A percentile compares a stretch with the other conserved stretches of the same genome.
These are phyloP conservation scores for Puccinia brachypodii DNA, from an alignment of 1,284 basidiomycete genomes.

Conservation along the genomic window DNA sequence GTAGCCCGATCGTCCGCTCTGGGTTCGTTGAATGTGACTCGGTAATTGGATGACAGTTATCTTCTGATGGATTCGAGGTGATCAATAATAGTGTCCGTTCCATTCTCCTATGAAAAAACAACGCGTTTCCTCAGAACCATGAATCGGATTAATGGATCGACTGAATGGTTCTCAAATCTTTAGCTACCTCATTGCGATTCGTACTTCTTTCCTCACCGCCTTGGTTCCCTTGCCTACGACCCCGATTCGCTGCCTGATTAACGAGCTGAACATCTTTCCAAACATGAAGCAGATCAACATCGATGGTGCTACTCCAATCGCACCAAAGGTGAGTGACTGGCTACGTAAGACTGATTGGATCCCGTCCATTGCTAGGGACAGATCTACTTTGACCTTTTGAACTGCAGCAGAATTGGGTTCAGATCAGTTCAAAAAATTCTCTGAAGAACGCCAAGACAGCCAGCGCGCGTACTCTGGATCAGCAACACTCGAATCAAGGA, in stretches of 20 bases:
- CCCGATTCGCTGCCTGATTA: constrained; percentile 23
- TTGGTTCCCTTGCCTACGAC: constrained; percentile 43
- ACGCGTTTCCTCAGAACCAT: background rate
- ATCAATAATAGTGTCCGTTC: constrained; percentile 35
- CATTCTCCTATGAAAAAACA: constrained; percentile 12
- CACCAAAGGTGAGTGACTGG: constrained; percentile 94
- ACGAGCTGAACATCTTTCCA: constrained; percentile 52
- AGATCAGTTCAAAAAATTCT: background rate
- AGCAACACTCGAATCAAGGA: constrained; percentile 81
- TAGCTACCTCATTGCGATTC: constrained; percentile 42
- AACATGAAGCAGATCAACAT: constrained; percentile 75
- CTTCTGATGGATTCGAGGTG: constrained; percentile 8
- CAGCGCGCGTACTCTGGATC: constrained; percentile 90
- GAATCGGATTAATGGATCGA: too few species aligned
- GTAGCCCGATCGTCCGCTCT: background rate
- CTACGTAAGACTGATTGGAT: constrained; percentile 91
- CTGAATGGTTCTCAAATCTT: too few species aligned
- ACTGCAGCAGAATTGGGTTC: background rate
- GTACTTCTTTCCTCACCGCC: constrained; percentile 36
- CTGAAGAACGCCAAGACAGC: background rate
- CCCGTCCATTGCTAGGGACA: constrained; percentile 78
- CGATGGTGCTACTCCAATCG: constrained; percentile 91
- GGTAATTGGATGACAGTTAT: constrained; percentile 14
- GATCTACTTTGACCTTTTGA: constrained; percentile 61
- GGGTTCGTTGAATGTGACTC: constrained; percentile 21